These are phyloP conservation scores for Trametes sanguinea DNA, from an alignment of 768 basidiomycete species.

Conservation along the genomic window DNA sequence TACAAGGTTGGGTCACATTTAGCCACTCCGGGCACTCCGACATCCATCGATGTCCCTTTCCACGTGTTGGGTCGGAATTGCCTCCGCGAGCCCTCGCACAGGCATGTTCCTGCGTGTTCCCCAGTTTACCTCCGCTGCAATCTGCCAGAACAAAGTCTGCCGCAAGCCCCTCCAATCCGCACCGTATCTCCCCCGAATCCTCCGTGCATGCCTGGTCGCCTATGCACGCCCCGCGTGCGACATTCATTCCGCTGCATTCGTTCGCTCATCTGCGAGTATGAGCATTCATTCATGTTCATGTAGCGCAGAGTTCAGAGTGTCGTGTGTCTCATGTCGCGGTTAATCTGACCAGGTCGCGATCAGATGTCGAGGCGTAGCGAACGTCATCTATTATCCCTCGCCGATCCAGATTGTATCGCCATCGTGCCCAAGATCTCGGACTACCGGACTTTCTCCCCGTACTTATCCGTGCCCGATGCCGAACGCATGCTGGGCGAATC, in stretches of 20 bases:
- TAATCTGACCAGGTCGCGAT: neutral
- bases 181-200: neutral
- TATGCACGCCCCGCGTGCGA: neutral
- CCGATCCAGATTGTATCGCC: constrained; percentile 15
- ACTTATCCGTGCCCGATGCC: neutral
- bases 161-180: neutral
- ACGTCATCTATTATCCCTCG: constrained; percentile 7
- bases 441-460: neutral
- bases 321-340: neutral
- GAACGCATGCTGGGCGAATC: neutral
- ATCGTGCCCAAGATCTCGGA: constrained; percentile 15
- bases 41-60: constrained; percentile 5
- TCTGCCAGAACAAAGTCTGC: too few relatives aligned
- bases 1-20: neutral
- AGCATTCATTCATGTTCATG: neutral
- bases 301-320: too few relatives aligned
- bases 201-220: neutral
- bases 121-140: too few relatives aligned
- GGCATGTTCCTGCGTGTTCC: too few relatives aligned
- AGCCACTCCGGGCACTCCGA: constrained; percentile 7
- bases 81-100: neutral
- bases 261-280: constrained; percentile 2
- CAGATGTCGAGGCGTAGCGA: constrained; percentile 14
- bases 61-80: constrained; percentile 10
- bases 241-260: neutral